Evolutionary conservation across 257 asterid genomes (phyloP), one percentile per base, ranked within the genome.

Genomic region (Handroanthus guayacan): DNA sequence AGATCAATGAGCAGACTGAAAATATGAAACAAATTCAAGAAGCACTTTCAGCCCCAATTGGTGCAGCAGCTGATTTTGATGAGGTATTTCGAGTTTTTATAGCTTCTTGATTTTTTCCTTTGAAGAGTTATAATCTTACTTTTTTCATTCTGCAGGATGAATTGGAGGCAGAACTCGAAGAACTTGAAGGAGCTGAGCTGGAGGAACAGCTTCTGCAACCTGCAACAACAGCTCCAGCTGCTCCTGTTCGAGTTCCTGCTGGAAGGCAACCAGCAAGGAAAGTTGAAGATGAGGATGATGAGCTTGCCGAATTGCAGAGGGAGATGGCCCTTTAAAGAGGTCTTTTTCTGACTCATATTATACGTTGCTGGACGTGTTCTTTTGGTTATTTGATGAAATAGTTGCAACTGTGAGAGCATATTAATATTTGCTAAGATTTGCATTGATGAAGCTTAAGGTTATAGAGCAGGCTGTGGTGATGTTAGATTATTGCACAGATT

Each of bases 91-190:
- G 13, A 6, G 67, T 64, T 71, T 77, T 25, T 11, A 20, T 31
- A 34, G 43, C 63, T 58, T 48, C 50, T 44, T 62, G 5, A 25
- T 13, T 41, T 62, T 60, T 76, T 71, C 38, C 45, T 65, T 9
- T 34, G n/a, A 3, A 51, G 5, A 50, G 63, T 41, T 13, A 48
- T 61, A 52, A 25, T 36, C 4, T 13, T 66, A 67, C 31, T 67
- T 13, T 9, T 61, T 81, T 64, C 25, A 56, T 80, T 67, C 12
- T 74, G 56, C 72, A 87, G 89, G 91, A 89, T 69, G 93, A 88
- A 62, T 82, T 88, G 86, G 91, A 86, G 80, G 91, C 93, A 37
- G 93, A 88, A 74, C 89, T 88, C 20, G 93, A 88, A 83, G 93
- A 84, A 75, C 86, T 86, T 48, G 93, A 86, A 81, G 91, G 89